Base-by-base conservation (phyloP, 352 stramenopile species). In the Pythium dissotocum region DNA sequence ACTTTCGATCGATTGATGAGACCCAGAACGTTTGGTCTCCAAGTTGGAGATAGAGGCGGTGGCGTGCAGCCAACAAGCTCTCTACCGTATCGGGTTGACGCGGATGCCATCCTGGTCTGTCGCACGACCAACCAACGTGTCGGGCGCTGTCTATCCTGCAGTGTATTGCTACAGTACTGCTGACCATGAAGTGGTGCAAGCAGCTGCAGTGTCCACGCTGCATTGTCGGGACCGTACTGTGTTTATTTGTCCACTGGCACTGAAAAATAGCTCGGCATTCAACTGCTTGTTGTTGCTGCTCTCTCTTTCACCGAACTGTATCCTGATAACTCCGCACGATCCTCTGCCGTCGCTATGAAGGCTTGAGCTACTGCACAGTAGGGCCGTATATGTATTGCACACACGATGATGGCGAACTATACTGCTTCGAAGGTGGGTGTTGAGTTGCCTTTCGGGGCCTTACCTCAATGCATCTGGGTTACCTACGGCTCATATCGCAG, bases 401-500 rank as follows among this genome's bases (percentile, higher is more conserved):
- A 24, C 21, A 24, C 21, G 21, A 26, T 49, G 42, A 49, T 49
- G 42, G 42, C 42, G 42, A 49, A 49, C 42, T 26, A 16, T 49
- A 26, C 8, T 4, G 28, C 28, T 30, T 30, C 28, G 28, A 30
- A 30, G 28, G 8, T 26, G 18, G 2, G 42, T 21, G 14, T 26
- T 30, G 28, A 30, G 28, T 30, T 49, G 14, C 42, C 18, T 13
- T 49, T 26, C 16, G 16, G 42, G 26, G 42, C 42, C 18, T 49
- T 49, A 26, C 42, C 42, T 6, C 35, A 40, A 26, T 49, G 42
- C 18, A 49, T 49, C 42, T 49, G 42, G 42, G 42, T 49, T 49
- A 49, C 42, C 42, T 26, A 49, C 42, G 42, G 18, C 42, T 21
- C 42, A 49, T 49, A 49, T 49, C 42, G 42, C 42, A 49, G 42